These are phyloP conservation scores for Chenopodium album DNA, from an alignment of 148 eudicot species.

Conservation along the genomic window DNA sequence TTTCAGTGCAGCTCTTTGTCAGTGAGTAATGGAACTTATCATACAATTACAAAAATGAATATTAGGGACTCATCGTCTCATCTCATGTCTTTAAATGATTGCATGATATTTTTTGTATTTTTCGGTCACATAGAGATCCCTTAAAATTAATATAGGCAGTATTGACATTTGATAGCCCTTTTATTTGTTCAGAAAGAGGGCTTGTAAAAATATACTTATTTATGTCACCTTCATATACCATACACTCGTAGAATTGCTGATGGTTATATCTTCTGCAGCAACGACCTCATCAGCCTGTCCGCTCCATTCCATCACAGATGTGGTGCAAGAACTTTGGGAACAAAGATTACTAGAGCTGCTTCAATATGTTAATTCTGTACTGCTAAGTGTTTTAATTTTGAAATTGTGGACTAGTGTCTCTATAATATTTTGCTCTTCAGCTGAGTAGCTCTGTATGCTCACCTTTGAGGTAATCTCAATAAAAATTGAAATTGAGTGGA, in stretches of 20 bases:
- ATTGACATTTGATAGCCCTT: not conserved
- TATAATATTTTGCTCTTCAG: constrained; percentile 14
- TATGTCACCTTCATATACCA: constrained; percentile 3
- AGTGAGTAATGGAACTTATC: not conserved
- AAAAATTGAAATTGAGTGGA: constrained; percentile 26
- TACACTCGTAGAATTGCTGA: constrained; percentile 13
- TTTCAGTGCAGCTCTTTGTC: not conserved
- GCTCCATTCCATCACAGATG: constrained; percentile 88
- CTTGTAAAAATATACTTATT: not conserved
- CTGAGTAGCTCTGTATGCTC: constrained; percentile 17
- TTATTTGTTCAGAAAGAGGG: not conserved
- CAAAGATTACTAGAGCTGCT: constrained; percentile 61
- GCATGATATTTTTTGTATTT: not conserved
- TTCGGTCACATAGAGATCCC: no score
- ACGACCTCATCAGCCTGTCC: constrained; percentile 90
- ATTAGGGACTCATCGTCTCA: no score
- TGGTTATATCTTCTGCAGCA: constrained; percentile 53
- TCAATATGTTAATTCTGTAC: constrained; percentile 14
- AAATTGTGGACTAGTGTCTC: constrained; percentile 10
- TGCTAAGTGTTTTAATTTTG: constrained; percentile 18
- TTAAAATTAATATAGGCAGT: no score
- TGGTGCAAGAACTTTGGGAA: constrained; percentile 99
- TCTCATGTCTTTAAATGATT: not conserved
- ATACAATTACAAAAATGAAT: not conserved
- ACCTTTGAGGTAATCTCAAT: constrained; percentile 27